Base-by-base conservation (phyloP, 345 rosid genomes). In the Lagerstroemia speciosa region DNA sequence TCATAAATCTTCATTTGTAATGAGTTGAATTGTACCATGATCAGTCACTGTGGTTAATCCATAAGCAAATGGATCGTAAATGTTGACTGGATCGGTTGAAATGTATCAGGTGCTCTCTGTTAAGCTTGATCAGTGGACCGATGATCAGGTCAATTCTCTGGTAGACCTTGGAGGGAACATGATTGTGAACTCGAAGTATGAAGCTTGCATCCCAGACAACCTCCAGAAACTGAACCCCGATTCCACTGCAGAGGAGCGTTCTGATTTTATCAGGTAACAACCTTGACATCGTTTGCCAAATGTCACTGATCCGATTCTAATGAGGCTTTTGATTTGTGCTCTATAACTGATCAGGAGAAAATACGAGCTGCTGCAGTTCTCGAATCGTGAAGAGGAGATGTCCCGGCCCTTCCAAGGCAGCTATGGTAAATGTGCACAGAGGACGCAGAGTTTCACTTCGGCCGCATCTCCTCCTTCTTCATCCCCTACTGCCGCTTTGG, bases 81-180 rank as follows among this genome's bases (percentile, higher is more conserved):
- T 10, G 15, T 27, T 58, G 33, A 58, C 63, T 4, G 6, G 1
- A 20, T 3, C 29, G 7, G 6, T 27, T n/a, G 14, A 7, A 58
- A 58, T 58, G 14, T 40, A 16, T 24, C 86, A 94, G 99, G 96
- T 94, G 65, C 74, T 89, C 57, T 94, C 99, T 15, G 84, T 88
- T 72, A 94, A 92, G 73, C 87, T 94, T 71, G 98, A 94, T 72
- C 93, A 92, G 34, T 94, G 99, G 99, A 86, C 97, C 26, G 91
- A 92, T 63, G 97, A 94, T 57, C 98, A 94, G 81, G 97, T 94
- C 17, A 82, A 85, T 34, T 40, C 60, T 68, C 76, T 94, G 46
- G 73, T 73, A 29, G 87, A 78, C n/a, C 64, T 82, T 74, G 99
- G 99, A 67, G 99, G 99, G 61, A 94, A 94, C 79, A 65, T 31